Evolutionary conservation across 768 basidiomycete genomes (phyloP).

Genomic region (Kwoniella shandongensis): DNA sequence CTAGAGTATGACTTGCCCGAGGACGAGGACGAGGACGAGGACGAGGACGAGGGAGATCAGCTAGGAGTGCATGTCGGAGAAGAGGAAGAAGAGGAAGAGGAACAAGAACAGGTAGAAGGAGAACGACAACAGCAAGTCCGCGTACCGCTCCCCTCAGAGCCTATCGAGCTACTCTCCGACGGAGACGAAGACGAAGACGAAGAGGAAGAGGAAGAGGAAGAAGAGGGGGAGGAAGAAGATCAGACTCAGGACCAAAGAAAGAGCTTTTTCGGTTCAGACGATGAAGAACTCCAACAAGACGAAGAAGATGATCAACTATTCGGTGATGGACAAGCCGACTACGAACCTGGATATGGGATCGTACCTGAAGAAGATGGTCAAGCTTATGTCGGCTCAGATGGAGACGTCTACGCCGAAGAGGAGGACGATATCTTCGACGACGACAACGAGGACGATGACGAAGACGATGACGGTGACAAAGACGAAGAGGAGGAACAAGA

Average conservation of each 20-base stretch:
- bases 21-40: constrained; percentile 6
- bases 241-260: too few species aligned
- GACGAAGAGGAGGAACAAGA: constrained; percentile 15
- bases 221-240: constrained; percentile 8
- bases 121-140: not conserved
- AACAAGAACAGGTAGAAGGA: constrained; percentile 6
- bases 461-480: constrained; percentile 15
- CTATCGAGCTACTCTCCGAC: not conserved
- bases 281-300: too few species aligned
- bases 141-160: not conserved
- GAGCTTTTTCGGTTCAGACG: too few species aligned
- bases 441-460: constrained; percentile 6
- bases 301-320: constrained; percentile 13
- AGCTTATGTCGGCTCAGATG: constrained; percentile 20
- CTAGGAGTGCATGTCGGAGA: not conserved
- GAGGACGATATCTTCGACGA: constrained; percentile 11
- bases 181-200: not conserved
- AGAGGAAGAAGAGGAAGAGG: constrained; percentile 5
- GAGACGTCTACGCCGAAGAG: constrained; percentile 19
- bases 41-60: not conserved
- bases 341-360: constrained; percentile 16
- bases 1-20: not conserved
- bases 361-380: constrained; percentile 13
- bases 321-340: constrained; percentile 6
- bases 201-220: constrained; percentile 6